These are phyloP conservation scores for Allium cepa DNA, from an alignment of 106 monocot genomes.

Conservation along the genomic window DNA sequence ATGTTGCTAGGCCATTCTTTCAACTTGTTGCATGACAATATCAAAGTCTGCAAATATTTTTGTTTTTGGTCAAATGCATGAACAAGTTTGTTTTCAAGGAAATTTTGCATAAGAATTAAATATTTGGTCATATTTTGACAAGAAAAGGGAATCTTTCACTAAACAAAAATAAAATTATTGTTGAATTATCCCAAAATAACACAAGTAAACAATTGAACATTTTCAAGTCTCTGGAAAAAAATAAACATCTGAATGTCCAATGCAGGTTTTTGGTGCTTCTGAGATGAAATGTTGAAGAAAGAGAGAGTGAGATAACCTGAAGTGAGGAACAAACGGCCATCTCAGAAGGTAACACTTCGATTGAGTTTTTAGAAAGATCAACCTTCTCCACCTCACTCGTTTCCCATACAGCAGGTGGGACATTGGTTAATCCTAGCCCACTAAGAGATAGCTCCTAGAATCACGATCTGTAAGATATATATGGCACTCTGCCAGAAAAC, in stretches of 20 bases:
- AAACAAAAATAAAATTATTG: no score
- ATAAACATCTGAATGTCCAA: no score
- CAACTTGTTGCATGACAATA: constrained; percentile 84
- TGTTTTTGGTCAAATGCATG: no score
- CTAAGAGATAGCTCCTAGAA: constrained; percentile 72
- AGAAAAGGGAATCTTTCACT: no score
- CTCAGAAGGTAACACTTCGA: constrained; percentile 55
- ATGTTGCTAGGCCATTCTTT: constrained; percentile 72
- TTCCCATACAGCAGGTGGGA: constrained; percentile 73
- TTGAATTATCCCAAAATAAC: no score
- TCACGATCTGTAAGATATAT: background rate
- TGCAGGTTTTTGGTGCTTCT: no score
- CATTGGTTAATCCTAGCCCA: constrained; percentile 61
- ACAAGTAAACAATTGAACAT: no score
- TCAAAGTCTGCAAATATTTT: constrained; percentile 44
- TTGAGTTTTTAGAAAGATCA: constrained; percentile 86
- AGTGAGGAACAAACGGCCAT: constrained; percentile 57
- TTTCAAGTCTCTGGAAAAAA: no score
- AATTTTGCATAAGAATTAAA: no score
- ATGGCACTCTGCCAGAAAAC: background rate
- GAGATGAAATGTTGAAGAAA: no score
- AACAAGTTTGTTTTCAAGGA: no score
- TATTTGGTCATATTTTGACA: no score
- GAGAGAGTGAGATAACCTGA: constrained; percentile 29
- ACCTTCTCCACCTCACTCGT: constrained; percentile 66